A percentile compares a stretch with the other conserved stretches of the same genome.
phyloP scores from a whole-genome alignment of 495 filamentous ascomycete genomes.

The Penicillium cataractarum region DNA sequence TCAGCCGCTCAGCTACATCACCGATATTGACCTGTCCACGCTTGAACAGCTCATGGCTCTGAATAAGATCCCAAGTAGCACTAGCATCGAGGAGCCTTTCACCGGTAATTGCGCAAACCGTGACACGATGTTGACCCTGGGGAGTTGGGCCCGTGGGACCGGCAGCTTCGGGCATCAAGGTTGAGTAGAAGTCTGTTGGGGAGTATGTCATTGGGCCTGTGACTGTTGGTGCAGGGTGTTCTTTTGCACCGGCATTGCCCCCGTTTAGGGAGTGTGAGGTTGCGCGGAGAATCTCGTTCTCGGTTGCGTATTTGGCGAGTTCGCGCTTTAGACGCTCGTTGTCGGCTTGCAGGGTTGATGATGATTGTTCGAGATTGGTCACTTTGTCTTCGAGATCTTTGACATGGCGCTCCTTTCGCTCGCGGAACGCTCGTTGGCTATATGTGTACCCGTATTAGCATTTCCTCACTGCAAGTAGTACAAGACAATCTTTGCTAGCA shows the following conservation, averaged over 20 bases:
- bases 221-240: constrained; percentile 33
- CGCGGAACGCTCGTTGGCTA: constrained; percentile 95
- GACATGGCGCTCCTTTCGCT: constrained; percentile 93
- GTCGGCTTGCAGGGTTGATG: constrained; percentile 61
- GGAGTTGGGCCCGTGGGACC: background rate
- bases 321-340: constrained; percentile 85
- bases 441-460: constrained; percentile 7
- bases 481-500: background rate
- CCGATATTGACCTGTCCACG: constrained; percentile 83
- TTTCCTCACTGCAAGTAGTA: background rate
- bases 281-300: constrained; percentile 93
- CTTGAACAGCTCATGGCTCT: constrained; percentile 77
- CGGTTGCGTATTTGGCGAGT: constrained; percentile 76
- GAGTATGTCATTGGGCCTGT: constrained; percentile 75
- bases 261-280: constrained; percentile 50
- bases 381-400: constrained; percentile 90
- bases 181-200: constrained; percentile 66
- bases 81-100: constrained; percentile 77
- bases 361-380: constrained; percentile 65
- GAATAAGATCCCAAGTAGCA: constrained; percentile 90
- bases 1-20: constrained; percentile 74
- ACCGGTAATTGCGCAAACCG: constrained; percentile 64
- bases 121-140: constrained; percentile 63
- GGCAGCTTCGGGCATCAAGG: constrained; percentile 41
- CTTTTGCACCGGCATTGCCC: constrained; percentile 22